These are phyloP conservation scores for Myxozyma monticola DNA, from an alignment of 805 yeast species.

Conservation along the genomic window DNA sequence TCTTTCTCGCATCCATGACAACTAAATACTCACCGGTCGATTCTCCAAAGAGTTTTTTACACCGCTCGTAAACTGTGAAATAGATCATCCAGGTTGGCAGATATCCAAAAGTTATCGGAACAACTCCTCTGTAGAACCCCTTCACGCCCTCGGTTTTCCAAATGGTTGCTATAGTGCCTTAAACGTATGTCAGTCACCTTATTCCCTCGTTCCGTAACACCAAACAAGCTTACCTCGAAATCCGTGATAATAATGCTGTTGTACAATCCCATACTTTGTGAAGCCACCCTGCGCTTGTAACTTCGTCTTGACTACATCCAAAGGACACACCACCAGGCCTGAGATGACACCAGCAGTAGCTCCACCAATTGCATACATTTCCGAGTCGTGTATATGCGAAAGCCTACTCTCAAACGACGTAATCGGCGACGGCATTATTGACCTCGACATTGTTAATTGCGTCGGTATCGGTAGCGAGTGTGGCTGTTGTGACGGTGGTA, in stretches of 20 bases:
- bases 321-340: slow-evolving; percentile 88
- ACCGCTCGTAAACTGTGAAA: slow-evolving; percentile 82
- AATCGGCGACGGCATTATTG: too few species aligned
- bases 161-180: slow-evolving; percentile 65
- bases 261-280: slow-evolving; percentile 29
- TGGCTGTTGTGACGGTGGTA: too few species aligned
- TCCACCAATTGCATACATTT: slow-evolving; percentile 71
- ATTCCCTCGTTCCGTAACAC: neutral
- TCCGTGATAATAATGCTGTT: slow-evolving; percentile 24
- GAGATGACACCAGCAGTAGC: slow-evolving; percentile 92
- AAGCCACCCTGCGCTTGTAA: slow-evolving; percentile 83
- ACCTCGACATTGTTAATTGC: too few species aligned
- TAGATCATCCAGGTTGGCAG: slow-evolving; percentile 98
- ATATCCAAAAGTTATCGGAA: slow-evolving; percentile 91
- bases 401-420: neutral
- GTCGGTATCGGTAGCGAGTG: too few species aligned
- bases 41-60: slow-evolving; percentile 58
- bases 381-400: slow-evolving; percentile 40
- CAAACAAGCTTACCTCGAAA: slow-evolving; percentile 11
- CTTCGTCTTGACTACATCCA: slow-evolving; percentile 93
- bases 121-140: slow-evolving; percentile 86
- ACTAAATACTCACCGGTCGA: slow-evolving; percentile 28
- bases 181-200: neutral
- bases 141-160: slow-evolving; percentile 72
- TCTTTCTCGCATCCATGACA: too few species aligned